phyloP scores from a whole-genome alignment of 345 rosid species.

The Eucalyptus microcorys region DNA sequence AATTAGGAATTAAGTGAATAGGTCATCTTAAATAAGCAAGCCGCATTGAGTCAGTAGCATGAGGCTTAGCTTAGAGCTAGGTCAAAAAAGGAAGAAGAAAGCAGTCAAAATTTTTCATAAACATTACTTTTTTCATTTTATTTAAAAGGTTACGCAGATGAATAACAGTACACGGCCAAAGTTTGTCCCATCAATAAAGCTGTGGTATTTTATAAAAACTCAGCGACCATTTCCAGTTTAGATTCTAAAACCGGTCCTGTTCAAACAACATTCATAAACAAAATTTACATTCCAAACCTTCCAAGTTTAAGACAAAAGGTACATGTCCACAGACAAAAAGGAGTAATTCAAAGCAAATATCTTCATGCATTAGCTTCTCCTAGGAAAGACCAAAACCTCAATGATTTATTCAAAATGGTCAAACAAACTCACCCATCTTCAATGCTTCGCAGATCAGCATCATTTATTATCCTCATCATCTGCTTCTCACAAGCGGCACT shows the following conservation, averaged over 20 bases:
- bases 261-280: background rate
- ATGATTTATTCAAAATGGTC: background rate
- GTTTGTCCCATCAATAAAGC: background rate
- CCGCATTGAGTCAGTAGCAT: background rate
- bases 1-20: background rate
- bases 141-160: background rate
- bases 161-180: background rate
- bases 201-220: background rate
- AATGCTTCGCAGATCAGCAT: constrained; percentile 57
- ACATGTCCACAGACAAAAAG: background rate
- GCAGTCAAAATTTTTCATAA: background rate
- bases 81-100: background rate
- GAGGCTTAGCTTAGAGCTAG: background rate
- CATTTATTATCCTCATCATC: constrained; percentile 49
- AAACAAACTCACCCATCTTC: constrained; percentile 61
- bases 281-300: background rate
- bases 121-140: background rate
- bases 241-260: background rate
- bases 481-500: constrained; percentile 87
- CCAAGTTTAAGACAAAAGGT: background rate
- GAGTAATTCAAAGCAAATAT: background rate
- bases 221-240: background rate
- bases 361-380: background rate
- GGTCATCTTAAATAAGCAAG: background rate
- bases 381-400: background rate